Evolutionary conservation across 2,329 filamentous ascomycete genomes (phyloP), one percentile per base, ranked within the genome.

Genomic region (Aureobasidium leucospermi): DNA sequence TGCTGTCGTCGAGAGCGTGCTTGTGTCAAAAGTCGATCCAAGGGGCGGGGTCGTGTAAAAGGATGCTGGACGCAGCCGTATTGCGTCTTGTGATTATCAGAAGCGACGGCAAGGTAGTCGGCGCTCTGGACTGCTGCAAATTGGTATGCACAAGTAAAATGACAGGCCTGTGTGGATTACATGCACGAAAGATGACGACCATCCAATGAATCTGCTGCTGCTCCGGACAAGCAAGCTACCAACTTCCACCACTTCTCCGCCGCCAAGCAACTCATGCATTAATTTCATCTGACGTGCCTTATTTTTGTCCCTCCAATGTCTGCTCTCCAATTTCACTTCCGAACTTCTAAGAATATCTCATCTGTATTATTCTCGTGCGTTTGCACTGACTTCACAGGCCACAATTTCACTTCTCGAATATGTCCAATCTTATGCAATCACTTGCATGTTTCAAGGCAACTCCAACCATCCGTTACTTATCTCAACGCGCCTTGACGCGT

Each of bases 1-100:
- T 6, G 15, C 38, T 19, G 32, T 34, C 6, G 38, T 15, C 8
- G 16, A 11, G 16, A 19, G 32, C 47, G 51, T 55, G 49, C 43
- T 34, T 34, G 39, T 4, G n/a, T 31, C 19, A 43, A 34, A 55
- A 45, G 39, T 55, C n/a, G 51, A 9, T 53, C 39, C 51, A 36
- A 56, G 39, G 52, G 52, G 52, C 52, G 52, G 52, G 52, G 52
- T 56, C 32, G 41, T 36, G 41, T 46, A 41, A 38, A 55, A 52
- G 39, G 36, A 52, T 41, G 34, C 15, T 38, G 16, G 16, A 23
- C 32, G 47, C 38, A 31, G 11, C 3, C 16, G 23, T 11, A 7
- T n/a, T n/a, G 32, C 47, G 47, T 49, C 47, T 49, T 49, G 47
- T 38, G 47, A 49, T 32, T 23, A 31, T 36, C 47, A 36, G 47